Percentiles rank a stretch among this genome's conserved stretches.
phyloP scores from a whole-genome alignment of 176 grass and related monocot species.

The Paspalum vaginatum region DNA sequence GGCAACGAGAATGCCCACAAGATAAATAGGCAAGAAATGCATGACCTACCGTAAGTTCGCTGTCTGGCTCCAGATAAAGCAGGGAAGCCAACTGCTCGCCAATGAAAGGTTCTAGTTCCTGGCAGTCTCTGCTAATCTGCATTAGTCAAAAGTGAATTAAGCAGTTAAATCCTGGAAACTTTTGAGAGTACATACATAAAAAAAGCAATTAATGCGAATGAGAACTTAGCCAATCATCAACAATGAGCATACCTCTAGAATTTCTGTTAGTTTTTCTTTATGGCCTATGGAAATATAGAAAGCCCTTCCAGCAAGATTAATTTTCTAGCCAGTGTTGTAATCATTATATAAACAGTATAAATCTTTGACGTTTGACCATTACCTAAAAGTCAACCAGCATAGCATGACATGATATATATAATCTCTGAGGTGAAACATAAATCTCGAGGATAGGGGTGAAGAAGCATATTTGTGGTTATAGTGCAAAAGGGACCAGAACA shows the following conservation, averaged over 20 bases:
- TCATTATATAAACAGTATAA: not conserved
- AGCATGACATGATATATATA: not conserved
- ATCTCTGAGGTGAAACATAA: constrained; percentile 20
- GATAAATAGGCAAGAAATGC: constrained; percentile 37
- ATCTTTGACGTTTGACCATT: not conserved
- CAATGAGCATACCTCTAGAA: not conserved
- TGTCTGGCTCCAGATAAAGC: constrained; percentile 92
- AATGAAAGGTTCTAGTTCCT: constrained; percentile 94
- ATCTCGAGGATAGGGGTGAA: not conserved
- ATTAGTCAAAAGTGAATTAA: constrained; percentile 37
- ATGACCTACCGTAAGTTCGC: constrained; percentile 87
- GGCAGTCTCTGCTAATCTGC: constrained; percentile 98
- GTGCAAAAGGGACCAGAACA: not conserved
- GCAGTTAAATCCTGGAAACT: constrained; percentile 5
- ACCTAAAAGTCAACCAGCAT: constrained; percentile 1
- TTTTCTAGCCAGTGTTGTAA: not conserved
- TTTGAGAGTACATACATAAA: not conserved
- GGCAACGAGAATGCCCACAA: constrained; percentile 17
- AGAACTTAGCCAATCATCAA: constrained; percentile 16
- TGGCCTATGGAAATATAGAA: not conserved
- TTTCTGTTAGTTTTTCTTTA: constrained; percentile 1
- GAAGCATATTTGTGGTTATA: constrained; percentile 4
- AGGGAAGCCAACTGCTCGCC: constrained; percentile 93
- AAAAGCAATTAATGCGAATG: not conserved
- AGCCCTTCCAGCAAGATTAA: not conserved